Conservation (phyloP, 129 eudicot genomes). For the Ambrosia trifida region DNA sequence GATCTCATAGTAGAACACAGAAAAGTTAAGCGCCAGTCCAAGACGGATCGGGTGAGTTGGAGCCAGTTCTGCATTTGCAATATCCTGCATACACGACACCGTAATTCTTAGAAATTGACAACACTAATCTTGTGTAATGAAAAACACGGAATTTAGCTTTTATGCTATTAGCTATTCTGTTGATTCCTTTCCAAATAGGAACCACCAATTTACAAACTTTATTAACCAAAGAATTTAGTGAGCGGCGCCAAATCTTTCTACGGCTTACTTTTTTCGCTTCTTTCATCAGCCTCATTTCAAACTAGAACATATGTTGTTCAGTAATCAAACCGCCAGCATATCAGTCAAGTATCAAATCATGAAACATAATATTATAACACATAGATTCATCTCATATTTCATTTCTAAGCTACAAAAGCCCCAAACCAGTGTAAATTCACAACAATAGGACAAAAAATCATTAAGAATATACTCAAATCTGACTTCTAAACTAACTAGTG, state of each 20-base stretch:
- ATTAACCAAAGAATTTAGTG: too few species aligned
- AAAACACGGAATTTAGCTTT: background rate
- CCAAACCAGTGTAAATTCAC: background rate
- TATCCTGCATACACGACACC: constrained; percentile 56
- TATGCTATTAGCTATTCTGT: too few species aligned
- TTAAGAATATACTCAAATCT: constrained; percentile 6
- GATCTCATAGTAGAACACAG: constrained; percentile 85
- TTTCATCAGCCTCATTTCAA: background rate
- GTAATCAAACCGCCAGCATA: background rate
- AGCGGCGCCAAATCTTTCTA: too few species aligned
- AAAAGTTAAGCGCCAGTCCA: constrained; percentile 82
- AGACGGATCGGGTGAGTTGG: constrained; percentile 88
- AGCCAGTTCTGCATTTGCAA: constrained; percentile 72
- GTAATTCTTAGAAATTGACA: constrained; percentile 7
- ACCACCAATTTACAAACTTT: too few species aligned
- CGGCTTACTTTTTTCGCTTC: too few species aligned
- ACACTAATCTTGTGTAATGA: background rate
- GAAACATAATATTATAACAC: background rate
- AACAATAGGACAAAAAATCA: background rate
- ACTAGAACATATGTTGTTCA: background rate
- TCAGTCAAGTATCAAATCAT: background rate
- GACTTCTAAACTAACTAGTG: background rate
- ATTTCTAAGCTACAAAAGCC: constrained; percentile 1
- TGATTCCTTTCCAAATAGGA: too few species aligned
- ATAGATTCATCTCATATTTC: background rate